These are phyloP conservation scores for Tetramitus jugosus DNA, from an alignment of 208 protist genomes.

Conservation along the genomic window DNA sequence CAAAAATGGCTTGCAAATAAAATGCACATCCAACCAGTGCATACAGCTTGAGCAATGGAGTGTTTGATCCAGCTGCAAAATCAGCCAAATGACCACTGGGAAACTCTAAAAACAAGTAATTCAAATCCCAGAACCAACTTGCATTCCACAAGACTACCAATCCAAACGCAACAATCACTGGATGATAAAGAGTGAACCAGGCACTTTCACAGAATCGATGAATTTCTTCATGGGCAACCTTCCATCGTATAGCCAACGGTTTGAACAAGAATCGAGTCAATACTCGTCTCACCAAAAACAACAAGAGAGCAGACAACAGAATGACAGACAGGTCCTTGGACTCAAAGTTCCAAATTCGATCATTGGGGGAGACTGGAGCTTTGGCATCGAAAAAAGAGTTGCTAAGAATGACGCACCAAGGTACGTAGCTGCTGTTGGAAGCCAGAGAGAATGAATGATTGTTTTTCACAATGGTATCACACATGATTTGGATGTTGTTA, in stretches of 20 bases:
- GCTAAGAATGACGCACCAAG: too few species aligned
- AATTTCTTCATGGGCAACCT: not conserved
- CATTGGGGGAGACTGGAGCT: too few species aligned
- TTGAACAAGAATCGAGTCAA: not conserved
- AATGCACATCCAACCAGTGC: not conserved
- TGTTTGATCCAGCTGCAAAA: not conserved
- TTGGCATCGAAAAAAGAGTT: too few species aligned
- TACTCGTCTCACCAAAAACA: not conserved
- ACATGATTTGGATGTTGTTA: too few species aligned
- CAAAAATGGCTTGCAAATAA: constrained; percentile 1
- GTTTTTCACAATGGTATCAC: too few species aligned
- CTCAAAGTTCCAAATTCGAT: not conserved
- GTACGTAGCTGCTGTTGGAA: too few species aligned
- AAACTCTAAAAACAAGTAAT: not conserved
- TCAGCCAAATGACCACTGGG: not conserved
- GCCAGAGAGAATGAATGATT: too few species aligned
- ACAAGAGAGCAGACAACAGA: not conserved
- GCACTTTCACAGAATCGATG: not conserved
- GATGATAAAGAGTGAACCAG: constrained; percentile 7
- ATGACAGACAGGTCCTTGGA: not conserved
- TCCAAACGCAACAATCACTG: not conserved
- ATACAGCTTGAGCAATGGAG: not conserved
- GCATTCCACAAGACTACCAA: not conserved
- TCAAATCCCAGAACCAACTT: constrained; percentile 5
- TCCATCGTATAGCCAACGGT: not conserved